A percentile compares a stretch with the other conserved stretches of the same genome.
Conservation (phyloP, 2,329 filamentous ascomycete genomes). For the Penicillium sp. region DNA sequence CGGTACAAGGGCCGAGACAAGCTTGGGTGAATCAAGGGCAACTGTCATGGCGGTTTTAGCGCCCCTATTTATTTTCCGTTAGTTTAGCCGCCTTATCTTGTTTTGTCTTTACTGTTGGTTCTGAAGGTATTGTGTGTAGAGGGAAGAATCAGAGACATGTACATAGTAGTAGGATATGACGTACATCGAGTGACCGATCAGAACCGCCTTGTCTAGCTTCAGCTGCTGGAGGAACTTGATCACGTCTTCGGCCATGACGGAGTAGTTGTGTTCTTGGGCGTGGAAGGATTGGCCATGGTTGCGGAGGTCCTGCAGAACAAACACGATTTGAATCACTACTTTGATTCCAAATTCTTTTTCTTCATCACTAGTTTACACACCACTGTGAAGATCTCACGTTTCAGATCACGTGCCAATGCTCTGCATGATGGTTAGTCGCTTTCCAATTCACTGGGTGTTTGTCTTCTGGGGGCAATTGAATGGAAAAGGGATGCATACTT, state of each 20-base stretch:
- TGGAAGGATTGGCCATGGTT: conserved; percentile 92
- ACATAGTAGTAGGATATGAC: no score
- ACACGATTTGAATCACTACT: no score
- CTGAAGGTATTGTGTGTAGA: no score
- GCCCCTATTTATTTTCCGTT: no score
- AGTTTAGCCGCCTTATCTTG: no score
- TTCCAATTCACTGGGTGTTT: no score
- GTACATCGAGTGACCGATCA: conserved; percentile 92
- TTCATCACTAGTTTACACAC: conserved; percentile 48
- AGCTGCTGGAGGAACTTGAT: conserved; percentile 67
- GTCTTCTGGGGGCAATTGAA: no score
- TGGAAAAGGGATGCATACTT: conserved; percentile 68
- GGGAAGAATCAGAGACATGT: no score
- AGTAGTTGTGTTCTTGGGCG: conserved; percentile 65
- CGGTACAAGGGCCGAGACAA: conserved; percentile 63
- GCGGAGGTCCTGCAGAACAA: conserved; percentile 74
- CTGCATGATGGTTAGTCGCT: no score
- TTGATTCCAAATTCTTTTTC: not conserved
- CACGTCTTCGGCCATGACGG: conserved; percentile 72
- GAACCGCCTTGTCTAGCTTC: conserved; percentile 57
- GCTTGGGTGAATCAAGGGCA: conserved; percentile 60
- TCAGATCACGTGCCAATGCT: conserved; percentile 69
- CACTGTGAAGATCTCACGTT: conserved; percentile 70
- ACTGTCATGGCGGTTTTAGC: conserved; percentile 88
- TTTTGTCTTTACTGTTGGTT: conserved; percentile 38